Base-by-base conservation (phyloP, 345 rosid species). In the Linum tenue region DNA sequence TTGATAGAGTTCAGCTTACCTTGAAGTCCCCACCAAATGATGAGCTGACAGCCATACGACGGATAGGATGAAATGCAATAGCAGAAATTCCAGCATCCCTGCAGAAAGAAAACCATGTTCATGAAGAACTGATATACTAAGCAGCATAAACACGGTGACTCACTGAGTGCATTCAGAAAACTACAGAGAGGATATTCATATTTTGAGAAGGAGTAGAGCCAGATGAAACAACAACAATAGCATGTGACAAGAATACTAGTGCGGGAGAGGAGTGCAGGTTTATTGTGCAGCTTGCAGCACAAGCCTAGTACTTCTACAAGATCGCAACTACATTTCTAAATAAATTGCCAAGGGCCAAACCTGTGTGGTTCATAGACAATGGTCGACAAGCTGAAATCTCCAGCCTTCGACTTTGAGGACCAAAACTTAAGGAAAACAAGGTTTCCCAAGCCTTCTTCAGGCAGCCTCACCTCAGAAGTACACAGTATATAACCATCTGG, bases 291-390 rank as follows among this genome's bases (percentile, higher is more conserved):
- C 10, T 3, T 31, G 55, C 3, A 14, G 53, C 17, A 12, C 40
- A 55, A 22, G 15, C 36, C 55, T 61, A 48, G 15, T 60, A 6
- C 7, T 62, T 39, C 14, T 9, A 39, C 3, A 15, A 51, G 2
- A 36, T n/a, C 12, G 40, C 37, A 56, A 41, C 41, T 58, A 37
- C 60, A 71, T 36, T 39, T 22, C 41, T 37, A 4, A 55, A 55
- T 22, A 38, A 44, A 64, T 31, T 12, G 56, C n/a, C 11, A 66
- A 70, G 12, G n/a, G 38, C 41, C 67, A 56, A 58, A 90, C 97
- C 90, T 84, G 83, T 94, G 99, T 66, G 99, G 99, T 74, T 94
- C 99, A 60, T 94, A 90, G 53, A 94, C 83, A 58, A 90, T 75
- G 37, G 99, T 94, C 43, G 92, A 82, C 75, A 94, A 73, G 70